Conservation (phyloP, 2,329 filamentous ascomycete species). For the Aspergillus neotritici region DNA sequence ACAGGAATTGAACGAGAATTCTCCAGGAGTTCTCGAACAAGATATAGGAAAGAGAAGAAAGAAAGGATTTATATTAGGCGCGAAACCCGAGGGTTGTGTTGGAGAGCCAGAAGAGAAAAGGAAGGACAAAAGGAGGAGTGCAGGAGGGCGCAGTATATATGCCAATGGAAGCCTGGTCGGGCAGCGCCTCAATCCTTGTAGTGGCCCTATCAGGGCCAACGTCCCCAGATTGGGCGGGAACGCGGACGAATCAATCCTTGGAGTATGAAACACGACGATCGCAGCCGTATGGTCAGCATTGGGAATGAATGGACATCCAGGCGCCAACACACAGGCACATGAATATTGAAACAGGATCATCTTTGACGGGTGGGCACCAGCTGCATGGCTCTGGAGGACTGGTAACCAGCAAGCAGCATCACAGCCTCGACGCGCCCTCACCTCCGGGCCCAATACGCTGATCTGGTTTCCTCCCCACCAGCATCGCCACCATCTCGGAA, state of each 20-base stretch:
- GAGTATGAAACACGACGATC: slow-evolving; percentile 11
- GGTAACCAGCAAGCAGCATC: too few species aligned
- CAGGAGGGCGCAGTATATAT: slow-evolving; percentile 10
- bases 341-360: slow-evolving; percentile 3
- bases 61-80: too few species aligned
- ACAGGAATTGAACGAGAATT: too few species aligned
- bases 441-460: too few species aligned
- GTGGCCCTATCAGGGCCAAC: slow-evolving; percentile 19
- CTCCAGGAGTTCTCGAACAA: too few species aligned
- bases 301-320: slow-evolving; percentile 12
- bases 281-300: slow-evolving; percentile 12
- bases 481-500: too few species aligned
- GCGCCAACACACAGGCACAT: slow-evolving; percentile 12
- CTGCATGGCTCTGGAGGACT: too few species aligned
- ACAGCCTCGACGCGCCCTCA: too few species aligned
- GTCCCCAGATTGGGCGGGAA: slow-evolving; percentile 20
- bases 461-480: too few species aligned
- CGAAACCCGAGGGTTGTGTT: neutral
- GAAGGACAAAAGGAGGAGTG: slow-evolving; percentile 1
- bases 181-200: slow-evolving; percentile 14
- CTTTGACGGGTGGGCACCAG: neutral
- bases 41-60: too few species aligned
- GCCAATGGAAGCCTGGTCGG: slow-evolving; percentile 16
- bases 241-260: slow-evolving; percentile 17
- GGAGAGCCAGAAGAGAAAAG: slow-evolving; percentile 1